Evolutionary conservation across 1,139 yeast genomes (phyloP).

Genomic region (Blastobotrys serpentis): DNA sequence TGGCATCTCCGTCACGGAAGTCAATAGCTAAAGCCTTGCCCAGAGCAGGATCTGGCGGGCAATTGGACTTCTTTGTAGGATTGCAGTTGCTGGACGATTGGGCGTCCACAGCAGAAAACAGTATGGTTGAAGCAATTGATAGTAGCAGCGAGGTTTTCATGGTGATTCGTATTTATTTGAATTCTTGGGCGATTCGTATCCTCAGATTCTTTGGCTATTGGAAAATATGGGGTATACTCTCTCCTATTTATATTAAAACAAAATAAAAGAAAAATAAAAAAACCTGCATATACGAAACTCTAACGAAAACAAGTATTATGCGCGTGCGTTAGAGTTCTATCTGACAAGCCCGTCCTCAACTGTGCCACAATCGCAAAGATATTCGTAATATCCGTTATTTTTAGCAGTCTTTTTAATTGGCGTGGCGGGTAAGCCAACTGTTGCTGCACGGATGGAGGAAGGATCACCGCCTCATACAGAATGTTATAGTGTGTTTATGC

Average conservation of each 20-base stretch:
- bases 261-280: too few relatives aligned
- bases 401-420: not conserved
- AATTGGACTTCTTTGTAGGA: constrained; percentile 29
- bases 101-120: constrained; percentile 20
- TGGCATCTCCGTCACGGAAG: constrained; percentile 31
- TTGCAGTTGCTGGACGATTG: constrained; percentile 34
- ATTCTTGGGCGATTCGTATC: too few relatives aligned
- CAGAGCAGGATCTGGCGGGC: constrained; percentile 36
- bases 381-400: not conserved
- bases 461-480: not conserved
- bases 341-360: too few relatives aligned
- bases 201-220: too few relatives aligned
- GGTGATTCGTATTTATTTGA: not conserved
- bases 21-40: constrained; percentile 31
- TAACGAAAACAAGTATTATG: not conserved
- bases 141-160: not conserved
- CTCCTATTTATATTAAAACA: too few relatives aligned
- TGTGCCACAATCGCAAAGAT: too few relatives aligned
- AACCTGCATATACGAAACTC: too few relatives aligned
- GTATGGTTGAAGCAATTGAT: not conserved
- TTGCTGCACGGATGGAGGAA: not conserved
- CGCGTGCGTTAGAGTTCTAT: not conserved
- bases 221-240: too few relatives aligned
- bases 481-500: too few relatives aligned
- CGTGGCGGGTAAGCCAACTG: not conserved